phyloP scores from a whole-genome alignment of 2,329 filamentous ascomycete species.

The Aureobasidium sp. region DNA sequence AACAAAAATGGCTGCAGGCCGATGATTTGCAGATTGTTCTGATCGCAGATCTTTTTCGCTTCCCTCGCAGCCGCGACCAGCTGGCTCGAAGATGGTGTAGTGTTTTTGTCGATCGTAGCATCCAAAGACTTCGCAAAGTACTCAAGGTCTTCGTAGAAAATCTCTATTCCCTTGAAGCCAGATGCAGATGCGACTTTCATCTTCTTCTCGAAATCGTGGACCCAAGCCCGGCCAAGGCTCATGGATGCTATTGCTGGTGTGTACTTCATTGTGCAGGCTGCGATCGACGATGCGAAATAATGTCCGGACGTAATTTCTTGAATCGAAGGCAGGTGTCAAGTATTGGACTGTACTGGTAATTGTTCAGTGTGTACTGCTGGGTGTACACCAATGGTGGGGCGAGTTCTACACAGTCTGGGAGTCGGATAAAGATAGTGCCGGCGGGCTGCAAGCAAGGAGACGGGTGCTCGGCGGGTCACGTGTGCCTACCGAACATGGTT shows the following conservation, averaged over 20 bases:
- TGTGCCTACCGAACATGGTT: no score
- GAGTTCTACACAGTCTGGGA: background rate
- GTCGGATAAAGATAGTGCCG: background rate
- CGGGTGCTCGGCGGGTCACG: no score
- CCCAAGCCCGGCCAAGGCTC: conserved; percentile 66
- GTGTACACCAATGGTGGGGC: background rate
- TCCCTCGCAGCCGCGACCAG: conserved; percentile 50
- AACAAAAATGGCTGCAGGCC: conserved; percentile 71
- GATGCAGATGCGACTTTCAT: conserved; percentile 59
- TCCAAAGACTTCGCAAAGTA: conserved; percentile 49
- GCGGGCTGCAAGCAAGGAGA: background rate
- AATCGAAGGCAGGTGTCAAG: background rate
- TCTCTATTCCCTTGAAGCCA: conserved; percentile 63
- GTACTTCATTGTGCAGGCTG: conserved; percentile 38
- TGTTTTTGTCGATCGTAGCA: conserved; percentile 33
- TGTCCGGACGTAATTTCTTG: no score
- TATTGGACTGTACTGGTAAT: no score
- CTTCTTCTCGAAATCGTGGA: conserved; percentile 61
- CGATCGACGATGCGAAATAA: background rate
- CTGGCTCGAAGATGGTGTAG: conserved; percentile 30
- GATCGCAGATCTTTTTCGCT: conserved; percentile 52
- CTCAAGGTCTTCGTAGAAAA: conserved; percentile 69
- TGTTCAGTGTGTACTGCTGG: no score
- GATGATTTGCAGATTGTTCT: conserved; percentile 52
- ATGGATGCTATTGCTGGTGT: conserved; percentile 67